Evolutionary conservation across 345 rosid genomes (phyloP).

Genomic region (Populus deltoides): DNA sequence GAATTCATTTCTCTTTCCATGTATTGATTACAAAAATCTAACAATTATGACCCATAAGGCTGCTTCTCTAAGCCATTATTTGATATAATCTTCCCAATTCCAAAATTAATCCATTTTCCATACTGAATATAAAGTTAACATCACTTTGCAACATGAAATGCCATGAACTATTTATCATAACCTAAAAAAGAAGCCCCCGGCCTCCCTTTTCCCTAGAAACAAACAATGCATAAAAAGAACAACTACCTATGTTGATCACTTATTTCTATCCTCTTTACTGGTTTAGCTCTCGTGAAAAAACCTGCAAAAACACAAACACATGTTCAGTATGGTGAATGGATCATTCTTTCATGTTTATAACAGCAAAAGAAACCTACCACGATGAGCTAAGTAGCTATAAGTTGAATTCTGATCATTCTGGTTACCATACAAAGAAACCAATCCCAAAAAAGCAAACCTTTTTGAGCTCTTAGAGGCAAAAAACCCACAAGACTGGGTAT

Average conservation of each 20-base stretch:
- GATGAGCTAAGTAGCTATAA: slow-evolving; percentile 31
- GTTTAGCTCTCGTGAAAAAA: slow-evolving; percentile 75
- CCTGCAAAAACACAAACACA: slow-evolving; percentile 26
- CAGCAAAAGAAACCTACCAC: slow-evolving; percentile 39
- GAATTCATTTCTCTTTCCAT: not conserved
- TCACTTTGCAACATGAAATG: no score
- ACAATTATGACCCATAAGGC: not conserved
- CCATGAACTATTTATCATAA: no score
- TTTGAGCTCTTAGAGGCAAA: slow-evolving; percentile 14
- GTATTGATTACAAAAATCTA: not conserved
- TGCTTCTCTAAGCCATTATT: no score
- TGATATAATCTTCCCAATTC: no score
- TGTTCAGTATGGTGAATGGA: no score
- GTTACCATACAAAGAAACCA: slow-evolving; percentile 31
- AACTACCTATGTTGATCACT: slow-evolving; percentile 74
- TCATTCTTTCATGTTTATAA: slow-evolving; percentile 6
- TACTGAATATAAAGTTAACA: no score
- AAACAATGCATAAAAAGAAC: not conserved
- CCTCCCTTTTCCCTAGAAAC: no score
- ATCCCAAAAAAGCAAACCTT: slow-evolving; percentile 35
- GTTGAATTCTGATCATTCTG: slow-evolving; percentile 8
- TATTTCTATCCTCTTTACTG: slow-evolving; percentile 57
- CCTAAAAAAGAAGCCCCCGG: no score
- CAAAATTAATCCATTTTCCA: no score
- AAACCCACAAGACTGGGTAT: slow-evolving; percentile 27